These are phyloP conservation scores for Heterobasidion occidentale DNA, from an alignment of 1,284 basidiomycete genomes.

Conservation along the genomic window DNA sequence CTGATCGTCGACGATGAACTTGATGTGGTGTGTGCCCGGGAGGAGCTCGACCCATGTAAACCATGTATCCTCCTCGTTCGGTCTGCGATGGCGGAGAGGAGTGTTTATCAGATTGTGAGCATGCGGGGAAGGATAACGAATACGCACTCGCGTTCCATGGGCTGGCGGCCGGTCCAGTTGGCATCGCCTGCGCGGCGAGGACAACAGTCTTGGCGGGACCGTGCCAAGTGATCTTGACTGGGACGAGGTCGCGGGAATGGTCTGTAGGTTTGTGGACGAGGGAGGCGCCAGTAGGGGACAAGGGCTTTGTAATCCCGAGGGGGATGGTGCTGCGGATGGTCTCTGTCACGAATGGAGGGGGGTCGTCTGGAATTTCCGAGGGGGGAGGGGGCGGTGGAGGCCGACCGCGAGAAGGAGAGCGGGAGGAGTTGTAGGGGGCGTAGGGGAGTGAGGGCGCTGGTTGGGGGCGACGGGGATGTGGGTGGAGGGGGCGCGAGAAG, in stretches of 20 bases:
- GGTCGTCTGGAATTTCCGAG: constrained; percentile 14
- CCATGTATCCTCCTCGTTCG: constrained; percentile 23
- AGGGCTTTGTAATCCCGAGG: constrained; percentile 37
- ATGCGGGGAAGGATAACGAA: constrained; percentile 4
- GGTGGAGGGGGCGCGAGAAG: constrained; percentile 31
- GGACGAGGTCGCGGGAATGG: constrained; percentile 32
- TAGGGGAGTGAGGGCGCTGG: constrained; percentile 13
- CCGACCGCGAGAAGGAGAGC: constrained; percentile 24
- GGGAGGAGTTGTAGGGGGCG: constrained; percentile 19
- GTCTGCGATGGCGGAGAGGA: constrained; percentile 21
- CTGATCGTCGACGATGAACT: constrained; percentile 92
- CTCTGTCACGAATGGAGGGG: constrained; percentile 39
- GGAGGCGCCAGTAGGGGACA: constrained; percentile 20
- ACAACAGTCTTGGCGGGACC: constrained; percentile 53
- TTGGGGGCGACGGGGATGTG: constrained; percentile 31
- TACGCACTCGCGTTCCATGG: constrained; percentile 56
- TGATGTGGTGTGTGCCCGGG: constrained; percentile 92
- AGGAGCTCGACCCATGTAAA: constrained; percentile 50
- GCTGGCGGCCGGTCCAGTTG: constrained; percentile 59
- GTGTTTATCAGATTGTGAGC: neutral
- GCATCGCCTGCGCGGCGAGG: constrained; percentile 65
- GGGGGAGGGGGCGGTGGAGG: constrained; percentile 17
- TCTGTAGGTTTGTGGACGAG: constrained; percentile 17
- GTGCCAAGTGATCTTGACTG: constrained; percentile 55
- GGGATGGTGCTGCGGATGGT: constrained; percentile 59